phyloP scores from a whole-genome alignment of 2,329 filamentous ascomycete genomes.

The Pseudogymnoascus sp. region DNA sequence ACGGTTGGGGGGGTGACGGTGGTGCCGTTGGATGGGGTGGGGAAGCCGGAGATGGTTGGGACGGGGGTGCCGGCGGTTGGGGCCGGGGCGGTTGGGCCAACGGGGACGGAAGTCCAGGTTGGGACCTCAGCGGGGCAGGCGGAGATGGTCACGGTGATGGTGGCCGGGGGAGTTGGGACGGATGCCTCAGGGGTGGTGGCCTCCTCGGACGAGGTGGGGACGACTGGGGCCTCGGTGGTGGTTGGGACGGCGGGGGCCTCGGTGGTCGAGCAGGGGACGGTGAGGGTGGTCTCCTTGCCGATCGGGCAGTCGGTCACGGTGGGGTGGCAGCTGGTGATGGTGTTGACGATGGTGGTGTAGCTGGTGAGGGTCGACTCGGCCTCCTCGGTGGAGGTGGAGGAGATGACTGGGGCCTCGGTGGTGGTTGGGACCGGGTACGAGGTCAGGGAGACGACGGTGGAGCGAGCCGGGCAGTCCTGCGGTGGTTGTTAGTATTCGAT shows the following conservation, averaged over 20 bases:
- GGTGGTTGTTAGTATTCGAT: conserved; percentile 5
- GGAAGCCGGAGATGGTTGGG: conserved; percentile 12
- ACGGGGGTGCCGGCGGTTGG: neutral
- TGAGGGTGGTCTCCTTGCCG: conserved; percentile 20
- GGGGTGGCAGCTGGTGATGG: conserved; percentile 15
- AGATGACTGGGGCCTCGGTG: neutral
- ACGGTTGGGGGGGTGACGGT: conserved; percentile 13
- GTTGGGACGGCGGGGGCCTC: conserved; percentile 24
- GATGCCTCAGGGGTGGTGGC: conserved; percentile 10
- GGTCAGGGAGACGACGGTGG: conserved; percentile 20
- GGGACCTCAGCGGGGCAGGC: conserved; percentile 32
- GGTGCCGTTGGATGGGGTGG: conserved; percentile 14
- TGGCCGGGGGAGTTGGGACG: conserved; percentile 11
- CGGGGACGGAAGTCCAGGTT: neutral
- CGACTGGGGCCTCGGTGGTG: conserved; percentile 22
- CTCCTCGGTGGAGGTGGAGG: neutral
- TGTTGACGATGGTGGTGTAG: conserved; percentile 12
- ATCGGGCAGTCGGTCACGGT: conserved; percentile 10
- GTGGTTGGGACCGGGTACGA: conserved; percentile 17
- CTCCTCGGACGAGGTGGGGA: conserved; percentile 16
- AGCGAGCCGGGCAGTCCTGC: conserved; percentile 17
- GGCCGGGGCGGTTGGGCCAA: neutral
- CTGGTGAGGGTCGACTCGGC: conserved; percentile 4
- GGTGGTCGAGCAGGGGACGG: conserved; percentile 19
- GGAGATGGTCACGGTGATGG: conserved; percentile 33